These are phyloP conservation scores for Fremontodendron californicum DNA, from an alignment of 345 rosid genomes.

Conservation along the genomic window DNA sequence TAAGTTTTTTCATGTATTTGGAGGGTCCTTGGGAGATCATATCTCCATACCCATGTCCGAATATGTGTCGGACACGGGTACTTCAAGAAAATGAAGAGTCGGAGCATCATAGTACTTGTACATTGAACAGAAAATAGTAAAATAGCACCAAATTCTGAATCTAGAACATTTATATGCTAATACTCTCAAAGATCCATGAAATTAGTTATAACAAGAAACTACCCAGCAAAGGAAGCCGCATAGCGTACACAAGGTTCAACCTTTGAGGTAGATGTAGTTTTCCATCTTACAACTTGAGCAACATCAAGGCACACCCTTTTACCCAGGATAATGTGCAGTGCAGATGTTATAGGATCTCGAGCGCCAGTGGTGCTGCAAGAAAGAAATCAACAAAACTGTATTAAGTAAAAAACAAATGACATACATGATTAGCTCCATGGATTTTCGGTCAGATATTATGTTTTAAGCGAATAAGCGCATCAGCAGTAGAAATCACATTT, in stretches of 20 bases:
- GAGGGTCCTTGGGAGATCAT: no score
- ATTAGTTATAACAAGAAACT: conserved; percentile 31
- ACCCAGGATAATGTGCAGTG: conserved; percentile 81
- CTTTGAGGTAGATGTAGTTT: conserved; percentile 47
- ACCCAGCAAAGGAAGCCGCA: conserved; percentile 99
- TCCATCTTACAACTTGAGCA: conserved; percentile 98
- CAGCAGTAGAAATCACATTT: background rate
- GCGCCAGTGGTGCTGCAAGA: conserved; percentile 84
- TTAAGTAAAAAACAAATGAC: background rate
- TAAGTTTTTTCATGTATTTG: no score
- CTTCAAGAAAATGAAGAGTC: no score
- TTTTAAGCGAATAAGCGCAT: background rate
- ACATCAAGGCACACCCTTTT: conserved; percentile 71
- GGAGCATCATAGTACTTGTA: no score
- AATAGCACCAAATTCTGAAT: background rate
- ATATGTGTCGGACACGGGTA: no score
- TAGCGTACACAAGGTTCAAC: conserved; percentile 81
- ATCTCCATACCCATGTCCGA: no score
- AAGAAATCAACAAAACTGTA: conserved; percentile 10
- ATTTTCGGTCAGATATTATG: background rate
- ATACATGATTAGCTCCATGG: background rate
- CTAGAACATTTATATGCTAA: background rate
- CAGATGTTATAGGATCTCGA: conserved; percentile 92
- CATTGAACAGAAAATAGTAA: background rate
- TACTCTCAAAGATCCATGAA: background rate